Evolutionary conservation across 2,329 filamentous ascomycete species (phyloP).

Genomic region (Teratosphaeria epicoccoides): DNA sequence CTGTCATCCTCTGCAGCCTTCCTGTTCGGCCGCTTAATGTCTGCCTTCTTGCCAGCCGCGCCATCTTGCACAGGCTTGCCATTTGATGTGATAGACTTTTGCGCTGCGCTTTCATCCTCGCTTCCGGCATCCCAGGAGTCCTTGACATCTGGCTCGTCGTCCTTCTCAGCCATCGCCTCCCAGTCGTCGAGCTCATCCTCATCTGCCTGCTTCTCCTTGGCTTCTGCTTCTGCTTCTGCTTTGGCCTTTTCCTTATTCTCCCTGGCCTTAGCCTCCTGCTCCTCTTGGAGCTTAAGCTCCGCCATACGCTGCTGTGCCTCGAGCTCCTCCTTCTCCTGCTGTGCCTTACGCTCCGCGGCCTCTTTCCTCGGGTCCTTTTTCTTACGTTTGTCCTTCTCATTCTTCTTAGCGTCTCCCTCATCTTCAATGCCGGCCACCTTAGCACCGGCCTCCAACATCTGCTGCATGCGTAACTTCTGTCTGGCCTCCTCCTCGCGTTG

Average conservation of each 20-base stretch:
- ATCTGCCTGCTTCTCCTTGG: conserved; percentile 51
- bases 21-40: conserved; percentile 18
- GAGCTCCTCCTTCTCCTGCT: conserved; percentile 36
- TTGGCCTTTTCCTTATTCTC: conserved; percentile 66
- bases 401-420: conserved; percentile 65
- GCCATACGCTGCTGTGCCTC: conserved; percentile 46
- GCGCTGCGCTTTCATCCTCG: conserved; percentile 69
- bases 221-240: conserved; percentile 62
- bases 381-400: conserved; percentile 61
- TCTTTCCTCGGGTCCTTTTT: conserved; percentile 61
- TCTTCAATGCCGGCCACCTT: conserved; percentile 44
- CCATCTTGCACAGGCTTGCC: conserved; percentile 25
- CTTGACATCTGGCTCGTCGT: conserved; percentile 70
- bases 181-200: conserved; percentile 66
- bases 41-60: conserved; percentile 17
- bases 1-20: conserved; percentile 27
- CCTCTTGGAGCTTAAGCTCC: conserved; percentile 41
- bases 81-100: conserved; percentile 37
- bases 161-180: conserved; percentile 68
- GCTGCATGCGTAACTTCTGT: conserved; percentile 69
- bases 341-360: conserved; percentile 42
- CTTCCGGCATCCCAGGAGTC: conserved; percentile 55
- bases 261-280: conserved; percentile 67
- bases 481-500: conserved; percentile 72
- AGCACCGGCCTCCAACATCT: conserved; percentile 71